Evolutionary conservation across 2,329 filamentous ascomycete genomes (phyloP).

Genomic region (Sporothrix inflata): DNA sequence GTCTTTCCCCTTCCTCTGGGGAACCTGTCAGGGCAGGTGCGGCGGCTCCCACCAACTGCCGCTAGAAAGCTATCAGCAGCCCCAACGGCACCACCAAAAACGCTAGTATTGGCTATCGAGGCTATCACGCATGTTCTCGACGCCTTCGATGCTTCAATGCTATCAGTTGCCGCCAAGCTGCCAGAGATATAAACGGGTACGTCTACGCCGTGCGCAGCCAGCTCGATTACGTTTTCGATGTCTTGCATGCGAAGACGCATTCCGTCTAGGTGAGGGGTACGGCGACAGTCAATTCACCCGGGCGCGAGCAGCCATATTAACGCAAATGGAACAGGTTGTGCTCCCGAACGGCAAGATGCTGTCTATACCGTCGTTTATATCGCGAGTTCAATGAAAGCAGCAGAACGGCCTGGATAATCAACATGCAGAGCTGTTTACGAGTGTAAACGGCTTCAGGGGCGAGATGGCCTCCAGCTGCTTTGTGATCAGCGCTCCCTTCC

Average conservation of each 20-base stretch:
- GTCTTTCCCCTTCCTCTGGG: not conserved
- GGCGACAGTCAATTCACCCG: constrained; percentile 1
- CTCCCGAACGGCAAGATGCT: not conserved
- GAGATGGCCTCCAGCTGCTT: not conserved
- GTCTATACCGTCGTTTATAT: not conserved
- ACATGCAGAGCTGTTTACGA: not conserved
- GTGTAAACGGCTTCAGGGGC: not conserved
- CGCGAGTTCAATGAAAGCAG: not conserved
- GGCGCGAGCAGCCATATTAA: not conserved
- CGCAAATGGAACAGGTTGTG: not conserved
- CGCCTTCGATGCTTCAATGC: constrained; percentile 10
- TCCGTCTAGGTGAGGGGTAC: not conserved
- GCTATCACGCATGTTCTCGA: constrained; percentile 8
- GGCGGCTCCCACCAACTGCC: constrained; percentile 1
- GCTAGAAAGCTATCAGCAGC: constrained; percentile 16
- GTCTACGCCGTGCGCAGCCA: not conserved
- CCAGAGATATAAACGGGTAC: not conserved
- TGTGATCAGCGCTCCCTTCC: not conserved
- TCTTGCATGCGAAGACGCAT: not conserved
- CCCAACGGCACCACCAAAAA: not conserved
- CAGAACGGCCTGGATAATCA: not conserved
- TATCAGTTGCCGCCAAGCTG: not conserved
- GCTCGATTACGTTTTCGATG: not conserved
- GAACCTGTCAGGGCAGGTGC: not conserved
- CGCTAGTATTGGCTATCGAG: constrained; percentile 19